Evolutionary conservation across 1,284 basidiomycete genomes (phyloP).

Genomic region (Quambalaria eucalypti): DNA sequence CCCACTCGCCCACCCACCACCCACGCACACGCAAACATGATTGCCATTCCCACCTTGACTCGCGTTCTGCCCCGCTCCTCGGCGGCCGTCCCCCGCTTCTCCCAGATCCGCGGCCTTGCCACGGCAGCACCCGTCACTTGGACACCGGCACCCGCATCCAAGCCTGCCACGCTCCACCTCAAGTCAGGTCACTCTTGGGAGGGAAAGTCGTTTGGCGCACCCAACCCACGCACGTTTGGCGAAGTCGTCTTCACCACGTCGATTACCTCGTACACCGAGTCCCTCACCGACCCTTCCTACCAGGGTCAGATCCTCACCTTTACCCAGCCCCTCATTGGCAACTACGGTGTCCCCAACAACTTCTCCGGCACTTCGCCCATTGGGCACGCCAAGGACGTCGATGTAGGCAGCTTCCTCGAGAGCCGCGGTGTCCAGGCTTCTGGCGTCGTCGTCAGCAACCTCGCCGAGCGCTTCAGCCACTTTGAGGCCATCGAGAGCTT

Average conservation of each 20-base stretch:
- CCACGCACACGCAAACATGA: no score
- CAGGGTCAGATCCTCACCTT: constrained; percentile 96
- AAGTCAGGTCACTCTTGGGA: constrained; percentile 86
- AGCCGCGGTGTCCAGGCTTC: constrained; percentile 81
- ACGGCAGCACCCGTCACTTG: constrained; percentile 23
- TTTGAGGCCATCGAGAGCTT: constrained; percentile 87
- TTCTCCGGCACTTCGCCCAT: constrained; percentile 27
- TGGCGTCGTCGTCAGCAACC: constrained; percentile 84
- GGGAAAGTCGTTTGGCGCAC: constrained; percentile 81
- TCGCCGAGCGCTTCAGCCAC: constrained; percentile 90
- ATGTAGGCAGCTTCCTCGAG: constrained; percentile 58
- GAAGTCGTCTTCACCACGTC: constrained; percentile 98
- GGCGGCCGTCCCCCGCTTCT: neutral
- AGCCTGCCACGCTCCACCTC: constrained; percentile 78
- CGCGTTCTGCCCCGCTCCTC: constrained; percentile 9
- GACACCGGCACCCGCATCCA: constrained; percentile 32
- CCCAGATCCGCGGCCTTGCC: neutral
- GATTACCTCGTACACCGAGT: constrained; percentile 98
- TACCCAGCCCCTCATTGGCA: constrained; percentile 94
- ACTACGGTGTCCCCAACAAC: constrained; percentile 91
- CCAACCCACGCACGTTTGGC: constrained; percentile 70
- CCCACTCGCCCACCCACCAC: no score
- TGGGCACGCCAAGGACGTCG: constrained; percentile 55
- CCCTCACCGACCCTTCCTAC: constrained; percentile 99
- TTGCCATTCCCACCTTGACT: constrained; percentile 2